phyloP scores from a whole-genome alignment of 2,329 filamentous ascomycete genomes.

The Arthroderma sp. region DNA sequence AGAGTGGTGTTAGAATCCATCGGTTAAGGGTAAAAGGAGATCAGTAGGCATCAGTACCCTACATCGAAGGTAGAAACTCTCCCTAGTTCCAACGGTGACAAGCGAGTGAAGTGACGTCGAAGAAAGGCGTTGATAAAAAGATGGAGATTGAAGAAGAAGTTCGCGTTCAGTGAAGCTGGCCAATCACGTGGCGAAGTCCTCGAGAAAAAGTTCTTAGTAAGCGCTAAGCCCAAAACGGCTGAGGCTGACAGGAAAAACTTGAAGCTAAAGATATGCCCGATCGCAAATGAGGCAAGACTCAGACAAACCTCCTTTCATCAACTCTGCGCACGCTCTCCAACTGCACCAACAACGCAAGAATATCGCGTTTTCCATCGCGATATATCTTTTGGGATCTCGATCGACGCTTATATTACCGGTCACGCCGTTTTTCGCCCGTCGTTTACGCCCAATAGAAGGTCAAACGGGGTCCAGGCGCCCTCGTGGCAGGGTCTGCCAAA shows the following conservation, averaged over 20 bases:
- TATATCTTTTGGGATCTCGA: constrained; percentile 19
- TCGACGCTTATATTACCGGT: constrained; percentile 17
- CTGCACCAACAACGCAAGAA: constrained; percentile 22
- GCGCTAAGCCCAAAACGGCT: background rate
- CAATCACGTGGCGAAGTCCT: too few species aligned
- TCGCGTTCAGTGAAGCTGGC: too few species aligned
- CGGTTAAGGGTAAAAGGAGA: too few species aligned
- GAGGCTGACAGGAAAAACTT: constrained; percentile 14
- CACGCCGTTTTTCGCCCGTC: constrained; percentile 17
- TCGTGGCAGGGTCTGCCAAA: constrained; percentile 36
- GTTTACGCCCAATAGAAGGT: constrained; percentile 21
- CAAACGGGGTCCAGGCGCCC: constrained; percentile 28
- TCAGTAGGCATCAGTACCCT: too few species aligned
- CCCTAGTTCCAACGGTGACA: too few species aligned
- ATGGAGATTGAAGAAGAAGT: too few species aligned
- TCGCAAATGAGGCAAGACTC: constrained; percentile 28
- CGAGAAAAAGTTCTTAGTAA: too few species aligned
- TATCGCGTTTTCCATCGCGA: constrained; percentile 32
- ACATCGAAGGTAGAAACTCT: too few species aligned
- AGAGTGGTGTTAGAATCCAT: background rate
- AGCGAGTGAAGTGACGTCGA: too few species aligned
- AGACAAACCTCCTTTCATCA: constrained; percentile 30
- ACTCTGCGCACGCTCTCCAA: constrained; percentile 18
- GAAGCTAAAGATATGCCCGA: constrained; percentile 28
- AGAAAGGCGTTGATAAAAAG: too few species aligned